Base-by-base conservation (phyloP, 768 basidiomycete genomes). In the Mycena maculata region DNA sequence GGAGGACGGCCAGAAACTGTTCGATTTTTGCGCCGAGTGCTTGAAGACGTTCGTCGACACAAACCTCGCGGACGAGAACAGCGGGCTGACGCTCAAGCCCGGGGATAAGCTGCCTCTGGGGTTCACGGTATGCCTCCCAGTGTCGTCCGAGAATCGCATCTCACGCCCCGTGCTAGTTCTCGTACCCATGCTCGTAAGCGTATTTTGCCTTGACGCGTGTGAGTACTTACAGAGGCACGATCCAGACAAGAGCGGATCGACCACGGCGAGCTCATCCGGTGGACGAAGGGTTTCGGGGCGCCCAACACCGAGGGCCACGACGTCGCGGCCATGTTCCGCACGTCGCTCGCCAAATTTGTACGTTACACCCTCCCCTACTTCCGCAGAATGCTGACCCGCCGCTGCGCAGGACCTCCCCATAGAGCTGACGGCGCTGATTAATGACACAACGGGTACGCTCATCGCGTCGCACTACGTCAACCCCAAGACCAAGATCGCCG, bases 221-320 rank as follows among this genome's bases (percentile, higher is more conserved):
- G 2, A 16, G 28, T 39, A 25, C 22, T 56, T 12, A 64, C 18
- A 1, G 30, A 49, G 16, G 15, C 48, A 18, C 12, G 4, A 23
- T 23, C 28, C 77, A 96, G 94, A n/a, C 98, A 99, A 85, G 87
- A 91, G 41, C 86, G 88, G 59, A 99, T 99, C 69, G 95, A 99
- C 78, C 95, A 98, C 68, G 97, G 95, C 25, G 87, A 88, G 66
- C 90, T 99, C 39, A 95, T 98, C 73, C 92, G 97, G 20, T 99
- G 98, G 98, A 99, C 98, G n/a, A 99, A 99, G 79, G 98, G 98
- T 69, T 99, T 99, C 73, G 95, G 95, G 33, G 93, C 93, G 0
- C 77, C 87, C 6, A 95, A 96, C 75, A 95, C 94, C 20, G 98
- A 99, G 79, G 96, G 96, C 20, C 83, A 87, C 60, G 94, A 99